These are phyloP conservation scores for Phialophora verrucosa DNA, from an alignment of 2,329 filamentous ascomycete genomes.

Conservation along the genomic window DNA sequence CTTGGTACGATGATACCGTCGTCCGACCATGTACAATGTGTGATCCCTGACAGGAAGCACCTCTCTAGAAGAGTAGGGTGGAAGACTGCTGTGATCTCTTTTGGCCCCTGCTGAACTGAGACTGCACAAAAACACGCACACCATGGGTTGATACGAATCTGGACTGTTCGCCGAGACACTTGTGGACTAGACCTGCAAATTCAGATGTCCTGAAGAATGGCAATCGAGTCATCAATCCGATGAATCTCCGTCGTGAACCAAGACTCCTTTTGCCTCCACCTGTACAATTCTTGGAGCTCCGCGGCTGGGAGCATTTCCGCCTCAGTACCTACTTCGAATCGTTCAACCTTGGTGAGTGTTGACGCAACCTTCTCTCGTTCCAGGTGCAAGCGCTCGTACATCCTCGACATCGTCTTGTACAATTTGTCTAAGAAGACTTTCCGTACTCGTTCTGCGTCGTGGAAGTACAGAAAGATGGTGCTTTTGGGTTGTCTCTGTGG, in stretches of 20 bases:
- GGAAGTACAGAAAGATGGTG: conserved; percentile 91
- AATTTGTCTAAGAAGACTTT: conserved; percentile 76
- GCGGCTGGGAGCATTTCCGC: conserved; percentile 76
- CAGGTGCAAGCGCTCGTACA: conserved; percentile 77
- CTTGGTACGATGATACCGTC: too few relatives aligned
- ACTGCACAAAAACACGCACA: too few relatives aligned
- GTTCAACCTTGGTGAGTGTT: conserved; percentile 79
- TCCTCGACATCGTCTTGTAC: conserved; percentile 88
- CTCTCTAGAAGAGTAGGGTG: too few relatives aligned
- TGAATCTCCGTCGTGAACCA: conserved; percentile 79
- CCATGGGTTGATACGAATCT: background rate
- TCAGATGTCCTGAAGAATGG: conserved; percentile 79
- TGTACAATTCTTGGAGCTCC: conserved; percentile 72
- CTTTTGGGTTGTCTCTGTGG: conserved; percentile 78
- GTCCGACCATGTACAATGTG: too few relatives aligned
- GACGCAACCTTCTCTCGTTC: conserved; percentile 74
- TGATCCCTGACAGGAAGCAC: too few relatives aligned
- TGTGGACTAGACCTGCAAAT: background rate
- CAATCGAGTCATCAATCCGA: conserved; percentile 83
- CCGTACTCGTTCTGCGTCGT: conserved; percentile 75
- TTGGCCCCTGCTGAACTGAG: too few relatives aligned
- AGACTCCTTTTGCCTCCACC: conserved; percentile 66
- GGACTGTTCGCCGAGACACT: background rate
- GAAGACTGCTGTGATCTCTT: too few relatives aligned
- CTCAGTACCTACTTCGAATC: conserved; percentile 82